Conservation (phyloP, 805 yeast species). For the Cyberlindnera galapagoensis region DNA sequence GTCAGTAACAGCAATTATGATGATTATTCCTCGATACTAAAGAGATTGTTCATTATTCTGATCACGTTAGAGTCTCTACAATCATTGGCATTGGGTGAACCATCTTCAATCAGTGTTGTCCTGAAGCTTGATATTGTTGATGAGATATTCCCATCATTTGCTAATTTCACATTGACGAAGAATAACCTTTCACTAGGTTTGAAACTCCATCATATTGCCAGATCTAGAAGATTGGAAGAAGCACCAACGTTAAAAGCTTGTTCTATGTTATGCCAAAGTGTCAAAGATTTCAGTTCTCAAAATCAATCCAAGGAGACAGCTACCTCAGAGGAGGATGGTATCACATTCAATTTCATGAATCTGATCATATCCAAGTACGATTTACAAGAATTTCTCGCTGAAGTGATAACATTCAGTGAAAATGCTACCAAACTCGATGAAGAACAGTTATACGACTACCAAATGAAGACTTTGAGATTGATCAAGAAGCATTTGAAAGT, state of each 20-base stretch:
- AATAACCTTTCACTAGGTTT: constrained; percentile 24
- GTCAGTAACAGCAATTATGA: constrained; percentile 19
- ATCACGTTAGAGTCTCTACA: constrained; percentile 46
- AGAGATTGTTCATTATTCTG: constrained; percentile 42
- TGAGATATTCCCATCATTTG: constrained; percentile 14
- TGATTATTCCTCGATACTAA: constrained; percentile 22
- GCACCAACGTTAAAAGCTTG: background rate
- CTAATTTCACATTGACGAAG: constrained; percentile 15
- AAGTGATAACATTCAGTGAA: constrained; percentile 20
- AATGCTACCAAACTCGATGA: constrained; percentile 21
- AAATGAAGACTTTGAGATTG: constrained; percentile 33
- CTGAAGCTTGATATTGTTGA: constrained; percentile 14
- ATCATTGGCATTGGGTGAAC: constrained; percentile 45
- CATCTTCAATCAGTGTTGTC: constrained; percentile 25
- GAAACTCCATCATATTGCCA: constrained; percentile 15
- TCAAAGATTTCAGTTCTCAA: constrained; percentile 4
- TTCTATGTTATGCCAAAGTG: background rate
- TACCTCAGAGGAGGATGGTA: constrained; percentile 9
- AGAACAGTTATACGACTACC: constrained; percentile 29
- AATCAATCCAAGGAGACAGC: background rate
- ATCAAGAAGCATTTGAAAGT: constrained; percentile 24
- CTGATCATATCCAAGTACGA: constrained; percentile 32
- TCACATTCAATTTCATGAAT: constrained; percentile 21
- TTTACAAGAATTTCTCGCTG: constrained; percentile 30
- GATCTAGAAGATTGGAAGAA: constrained; percentile 7